A percentile compares a stretch with the other conserved stretches of the same genome.
phyloP scores from a whole-genome alignment of 441 rosid species.

The Adansonia gregorii region DNA sequence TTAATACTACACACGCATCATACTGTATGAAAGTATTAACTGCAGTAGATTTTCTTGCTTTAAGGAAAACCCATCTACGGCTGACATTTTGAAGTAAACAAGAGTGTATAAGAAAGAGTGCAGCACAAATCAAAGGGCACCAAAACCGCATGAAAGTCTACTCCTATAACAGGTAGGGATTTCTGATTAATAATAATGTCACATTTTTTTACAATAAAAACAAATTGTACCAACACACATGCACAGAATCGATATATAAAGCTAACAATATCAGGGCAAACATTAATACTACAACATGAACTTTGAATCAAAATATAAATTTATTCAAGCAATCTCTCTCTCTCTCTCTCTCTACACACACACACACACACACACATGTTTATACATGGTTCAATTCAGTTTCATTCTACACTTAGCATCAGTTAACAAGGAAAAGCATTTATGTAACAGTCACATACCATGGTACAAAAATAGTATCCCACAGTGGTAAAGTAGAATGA shows the following conservation, averaged over 20 bases:
- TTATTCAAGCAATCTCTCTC: not conserved
- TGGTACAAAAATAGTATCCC: constrained; percentile 93
- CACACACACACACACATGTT: not conserved
- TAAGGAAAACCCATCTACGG: constrained; percentile 16
- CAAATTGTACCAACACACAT: constrained; percentile 15
- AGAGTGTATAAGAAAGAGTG: not conserved
- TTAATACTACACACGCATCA: not conserved
- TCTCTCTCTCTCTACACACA: too few relatives aligned
- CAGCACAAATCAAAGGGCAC: not conserved
- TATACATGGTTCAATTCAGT: constrained; percentile 5
- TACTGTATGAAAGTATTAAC: constrained; percentile 7
- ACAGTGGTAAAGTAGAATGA: constrained; percentile 97
- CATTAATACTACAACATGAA: not conserved
- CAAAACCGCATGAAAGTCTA: constrained; percentile 1
- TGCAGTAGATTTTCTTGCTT: not conserved
- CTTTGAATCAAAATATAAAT: not conserved
- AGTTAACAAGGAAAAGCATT: constrained; percentile 18
- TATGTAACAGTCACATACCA: constrained; percentile 60
- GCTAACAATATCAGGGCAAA: constrained; percentile 5
- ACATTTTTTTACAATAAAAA: not conserved
- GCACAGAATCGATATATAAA: not conserved
- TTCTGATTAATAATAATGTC: not conserved
- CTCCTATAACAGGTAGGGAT: not conserved
- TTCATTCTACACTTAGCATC: constrained; percentile 19
- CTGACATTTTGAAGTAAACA: constrained; percentile 3